Evolutionary conservation across 176 grass and related monocot genomes (phyloP), one percentile per base, ranked within the genome.

Genomic region (Cenchrus americanus): DNA sequence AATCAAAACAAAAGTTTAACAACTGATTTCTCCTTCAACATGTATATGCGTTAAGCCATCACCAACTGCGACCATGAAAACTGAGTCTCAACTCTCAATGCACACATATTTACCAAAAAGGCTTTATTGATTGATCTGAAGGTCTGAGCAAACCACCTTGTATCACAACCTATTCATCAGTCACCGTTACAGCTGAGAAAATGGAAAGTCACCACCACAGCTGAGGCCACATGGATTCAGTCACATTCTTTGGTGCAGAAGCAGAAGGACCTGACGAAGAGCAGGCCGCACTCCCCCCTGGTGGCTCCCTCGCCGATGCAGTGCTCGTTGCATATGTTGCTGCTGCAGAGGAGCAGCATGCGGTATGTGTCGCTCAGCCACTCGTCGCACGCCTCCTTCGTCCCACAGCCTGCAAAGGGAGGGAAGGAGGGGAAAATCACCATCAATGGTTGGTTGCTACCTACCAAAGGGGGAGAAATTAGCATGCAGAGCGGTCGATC

Each of bases 191-290:
- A 71, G 44, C 7, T 50, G 12, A 66, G 12, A 66, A 69, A 44
- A 69, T 69, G 65, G 65, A 4, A 43, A 43, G 9, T 6, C 66
- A 69, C 18, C 15, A 19, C 4, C 12, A n/a, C 46, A 71, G 69
- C 7, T 50, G 12, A 50, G 22, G 51, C 51, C 10, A 23, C 46
- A 19, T 30, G 14, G 58, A 48, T 66, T 80, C 78, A 68, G 77
- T 80, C 78, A 1, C 63, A 80, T 68, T 80, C 78, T 67, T 68
- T 80, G 47, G 63, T 23, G 63, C 63, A 80, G 62, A 67, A 80
- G 78, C 78, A 80, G 27, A 67, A 80, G 62, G 78, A 67, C 49
- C 63, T 37, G 63, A 23, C 32, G 27, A 68, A 40, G 78, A 80
- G 47, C 7, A 80, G 41, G 48, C 78, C 77, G 13, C 62, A 80